Base-by-base conservation (phyloP, 1,284 basidiomycete genomes). In the Ceratobasidium sp. region DNA sequence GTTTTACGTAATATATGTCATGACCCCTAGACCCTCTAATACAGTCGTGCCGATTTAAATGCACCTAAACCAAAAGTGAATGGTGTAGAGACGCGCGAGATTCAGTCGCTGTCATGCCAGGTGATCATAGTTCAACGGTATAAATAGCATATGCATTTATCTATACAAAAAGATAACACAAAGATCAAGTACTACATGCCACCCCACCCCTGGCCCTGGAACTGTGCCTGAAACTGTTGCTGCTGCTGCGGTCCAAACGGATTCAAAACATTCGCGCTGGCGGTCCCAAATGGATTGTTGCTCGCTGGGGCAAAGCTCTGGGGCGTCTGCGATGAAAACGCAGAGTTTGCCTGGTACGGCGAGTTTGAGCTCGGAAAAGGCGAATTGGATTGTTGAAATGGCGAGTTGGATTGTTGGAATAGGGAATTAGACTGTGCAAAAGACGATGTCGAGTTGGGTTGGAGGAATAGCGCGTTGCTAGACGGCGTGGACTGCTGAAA, bases 391-490 rank as follows among this genome's bases (percentile, higher is more conserved):
- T 63, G 19, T 37, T 74, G 74, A 48, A 43, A 72, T 9, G 74
- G 74, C 2, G 74, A 72, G 24, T 53, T 68, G 43, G 75, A 74
- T 2, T 54, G 48, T 34, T 69, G 74, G 51, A 62, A 75, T 22
- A 43, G 74, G n/a, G 69, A 61, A 39, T 37, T 8, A 31, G 51
- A 43, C n/a, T 56, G 46, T 31, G 49, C 46, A 27, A 49, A 65
- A 13, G 48, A 13, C 24, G 51, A 9, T 1, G 31, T 22, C 19
- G 56, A 51, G 29, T 62, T 61, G 16, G 41, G 56, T 48, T 72
- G 69, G 34, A 64, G 39, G 39, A 63, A 71, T n/a, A 64, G 19
- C 37, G 66, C 59, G 49, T 56, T 39, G 64, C 22, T 58, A 14
- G 61, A 29, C 22, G 48, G 58, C 56, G 69, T 43, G n/a, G 58